Evolutionary conservation across 305 asterid genomes (phyloP).

Genomic region (Solanum hybrid): DNA sequence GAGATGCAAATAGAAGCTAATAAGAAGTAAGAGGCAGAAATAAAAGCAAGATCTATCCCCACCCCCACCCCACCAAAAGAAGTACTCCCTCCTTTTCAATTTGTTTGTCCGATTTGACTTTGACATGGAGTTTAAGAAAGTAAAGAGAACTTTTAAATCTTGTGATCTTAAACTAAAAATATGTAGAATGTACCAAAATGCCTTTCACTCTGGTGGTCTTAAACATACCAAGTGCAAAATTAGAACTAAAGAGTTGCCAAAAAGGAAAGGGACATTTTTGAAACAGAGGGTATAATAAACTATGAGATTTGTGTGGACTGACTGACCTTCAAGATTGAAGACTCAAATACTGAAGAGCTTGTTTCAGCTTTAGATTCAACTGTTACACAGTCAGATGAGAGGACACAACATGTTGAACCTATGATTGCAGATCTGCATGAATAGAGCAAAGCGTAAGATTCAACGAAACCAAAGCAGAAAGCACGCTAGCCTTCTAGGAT

Average conservation of each 20-base stretch:
- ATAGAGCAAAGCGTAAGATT: constrained; percentile 2
- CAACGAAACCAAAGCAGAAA: not conserved
- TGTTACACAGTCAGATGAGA: constrained; percentile 23
- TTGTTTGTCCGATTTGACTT: not conserved
- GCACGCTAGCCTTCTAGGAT: not conserved
- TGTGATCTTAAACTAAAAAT: not conserved
- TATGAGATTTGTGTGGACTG: constrained; percentile 13
- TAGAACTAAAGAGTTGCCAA: not conserved
- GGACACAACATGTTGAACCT: constrained; percentile 31
- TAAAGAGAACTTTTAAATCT: not conserved
- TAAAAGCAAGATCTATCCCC: not conserved
- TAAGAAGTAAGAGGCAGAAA: not conserved
- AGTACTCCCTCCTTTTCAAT: not conserved
- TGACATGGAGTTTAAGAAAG: not conserved
- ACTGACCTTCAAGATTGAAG: constrained; percentile 57
- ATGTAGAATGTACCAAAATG: not conserved
- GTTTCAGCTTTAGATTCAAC: constrained; percentile 37
- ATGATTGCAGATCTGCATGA: constrained; percentile 54
- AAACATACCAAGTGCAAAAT: not conserved
- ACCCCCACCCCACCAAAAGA: not conserved
- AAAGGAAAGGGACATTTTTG: not conserved
- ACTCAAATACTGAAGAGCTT: constrained; percentile 24
- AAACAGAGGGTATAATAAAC: not conserved
- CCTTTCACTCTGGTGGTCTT: not conserved
- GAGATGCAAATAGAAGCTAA: not conserved